Evolutionary conservation across 345 rosid species (phyloP), one percentile per base, ranked within the genome.

Genomic region (Rhodamnia rubescens): DNA sequence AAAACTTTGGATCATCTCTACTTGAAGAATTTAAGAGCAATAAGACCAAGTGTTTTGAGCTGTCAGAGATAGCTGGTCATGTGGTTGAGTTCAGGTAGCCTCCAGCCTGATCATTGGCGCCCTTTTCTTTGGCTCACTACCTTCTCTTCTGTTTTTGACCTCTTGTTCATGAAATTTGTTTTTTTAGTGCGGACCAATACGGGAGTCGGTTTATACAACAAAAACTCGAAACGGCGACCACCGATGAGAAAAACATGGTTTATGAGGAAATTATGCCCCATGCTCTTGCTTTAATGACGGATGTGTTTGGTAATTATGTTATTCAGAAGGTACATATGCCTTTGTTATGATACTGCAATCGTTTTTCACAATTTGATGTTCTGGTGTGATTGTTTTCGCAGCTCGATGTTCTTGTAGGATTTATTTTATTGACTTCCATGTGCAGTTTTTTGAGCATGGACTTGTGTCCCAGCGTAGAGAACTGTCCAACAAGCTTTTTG

Each of bases 11-110:
- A 26, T 93, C 96, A 52, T 93, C 96, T 44, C 88, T 93, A 85
- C 91, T 95, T 26, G 98, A 93, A 90, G 95, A 95, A 89, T 95
- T 95, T 84, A 95, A 95, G 88, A 89, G 92, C 86, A 92, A 94
- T 75, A 94, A 95, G 88, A 89, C 94, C 52, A 93, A 92, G 85
- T 91, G 93, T 32, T 89, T 95, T 29, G 94, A 95, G 87, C 93
- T 95, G 85, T 89, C 93, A 8, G 98, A 95, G 89, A 95, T 95
- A 74, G 90, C 92, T 51, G 90, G 95, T 50, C 95, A 95, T 87
- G 94, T 93, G 50, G 95, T 93, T 53, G 98, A 93, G 89, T 95
- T 95, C 91, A 95, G 94, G 98, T 92, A 90, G 47, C 4, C 24
- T 69, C 1, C 80, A 36, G 47, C 80, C 80, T 36, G 47, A 47